Evolutionary conservation across 225 moss, liverwort and hornwort species (phyloP).

Genomic region (Polytrichum formosum): DNA sequence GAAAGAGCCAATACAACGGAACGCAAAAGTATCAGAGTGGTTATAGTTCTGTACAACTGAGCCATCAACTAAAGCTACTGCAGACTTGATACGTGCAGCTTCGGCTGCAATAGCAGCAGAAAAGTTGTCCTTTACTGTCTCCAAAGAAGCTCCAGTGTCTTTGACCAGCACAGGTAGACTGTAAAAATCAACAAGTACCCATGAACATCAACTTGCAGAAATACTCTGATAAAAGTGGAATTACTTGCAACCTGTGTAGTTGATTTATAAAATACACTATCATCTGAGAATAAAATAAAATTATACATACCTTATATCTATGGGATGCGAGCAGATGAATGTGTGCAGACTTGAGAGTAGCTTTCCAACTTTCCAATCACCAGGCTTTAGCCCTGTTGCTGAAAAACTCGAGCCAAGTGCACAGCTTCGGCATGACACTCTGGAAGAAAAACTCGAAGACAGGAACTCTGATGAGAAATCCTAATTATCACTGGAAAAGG

Average conservation of each 20-base stretch:
- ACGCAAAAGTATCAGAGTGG: background rate
- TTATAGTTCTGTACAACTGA: slow-evolving; percentile 45
- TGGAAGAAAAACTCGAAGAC: slow-evolving; percentile 16
- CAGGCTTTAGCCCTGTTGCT: slow-evolving; percentile 64
- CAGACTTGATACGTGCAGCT: slow-evolving; percentile 54
- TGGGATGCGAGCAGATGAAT: slow-evolving; percentile 68
- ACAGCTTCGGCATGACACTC: slow-evolving; percentile 86
- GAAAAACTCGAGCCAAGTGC: slow-evolving; percentile 51
- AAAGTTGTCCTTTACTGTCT: slow-evolving; percentile 52
- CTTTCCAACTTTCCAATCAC: slow-evolving; percentile 91
- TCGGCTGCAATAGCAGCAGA: slow-evolving; percentile 67
- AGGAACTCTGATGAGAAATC: no score
- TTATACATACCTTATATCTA: slow-evolving; percentile 68
- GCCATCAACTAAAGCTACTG: slow-evolving; percentile 73
- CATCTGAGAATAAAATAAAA: background rate
- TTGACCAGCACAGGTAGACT: slow-evolving; percentile 60
- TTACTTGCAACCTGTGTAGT: no score
- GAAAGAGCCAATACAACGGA: background rate
- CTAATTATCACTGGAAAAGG: no score
- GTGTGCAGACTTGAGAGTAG: slow-evolving; percentile 71
- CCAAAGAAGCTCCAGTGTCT: slow-evolving; percentile 19
- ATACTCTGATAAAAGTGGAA: slow-evolving; percentile 4
- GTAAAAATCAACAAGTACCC: slow-evolving; percentile 13
- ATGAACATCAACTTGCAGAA: background rate
- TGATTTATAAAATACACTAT: background rate